Evolutionary conservation across 768 basidiomycete genomes (phyloP), one percentile per base, ranked within the genome.

Genomic region (Mrakia frigida): DNA sequence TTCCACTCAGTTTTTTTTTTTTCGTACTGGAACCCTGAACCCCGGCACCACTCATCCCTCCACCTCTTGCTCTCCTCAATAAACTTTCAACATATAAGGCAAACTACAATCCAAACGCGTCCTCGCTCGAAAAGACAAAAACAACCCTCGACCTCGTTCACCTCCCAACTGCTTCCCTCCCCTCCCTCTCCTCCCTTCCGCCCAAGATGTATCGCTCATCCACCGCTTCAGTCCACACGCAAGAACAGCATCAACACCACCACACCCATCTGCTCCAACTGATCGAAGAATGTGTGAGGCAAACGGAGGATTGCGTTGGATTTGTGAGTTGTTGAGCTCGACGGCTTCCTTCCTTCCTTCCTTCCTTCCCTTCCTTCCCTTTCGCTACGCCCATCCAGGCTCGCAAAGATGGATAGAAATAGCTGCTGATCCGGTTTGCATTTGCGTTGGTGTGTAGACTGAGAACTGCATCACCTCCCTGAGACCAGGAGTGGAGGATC

Each of bases 401-500:
- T 14, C 43, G 43, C 16, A 9, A 43, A 13, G 46, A 50, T 2
- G 18, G 9, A 14, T 46, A 6, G 16, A 43, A 3, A 1, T 10
- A 33, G 6, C 28, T 33, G 35, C 10, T 25, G 11, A 5, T 56
- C 3, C 41, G 41, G 18, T 33, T 33, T 72, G 39, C 33, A 6
- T 35, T 5, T 28, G 33, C 33, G 1, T 9, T n/a, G 33, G 46
- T 7, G 39, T 33, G 9, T 33, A 63, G 73, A 41, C 60, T 37
- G 59, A 74, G 25, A 63, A 69, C 74, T 75, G 65, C 41, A 75
- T 75, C 56, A 31, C 28, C 28, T 53, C 50, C n/a, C 68, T 75
- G 1, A 28, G 33, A 3, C 68, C 74, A 0, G 74, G 74, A 4
- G 74, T 75, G 18, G 59, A 68, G 59, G 92, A 93, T 83, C 84